Evolutionary conservation across 2,329 filamentous ascomycete genomes (phyloP), one percentile per base, ranked within the genome.

Genomic region (Colletotrichum acutatum): DNA sequence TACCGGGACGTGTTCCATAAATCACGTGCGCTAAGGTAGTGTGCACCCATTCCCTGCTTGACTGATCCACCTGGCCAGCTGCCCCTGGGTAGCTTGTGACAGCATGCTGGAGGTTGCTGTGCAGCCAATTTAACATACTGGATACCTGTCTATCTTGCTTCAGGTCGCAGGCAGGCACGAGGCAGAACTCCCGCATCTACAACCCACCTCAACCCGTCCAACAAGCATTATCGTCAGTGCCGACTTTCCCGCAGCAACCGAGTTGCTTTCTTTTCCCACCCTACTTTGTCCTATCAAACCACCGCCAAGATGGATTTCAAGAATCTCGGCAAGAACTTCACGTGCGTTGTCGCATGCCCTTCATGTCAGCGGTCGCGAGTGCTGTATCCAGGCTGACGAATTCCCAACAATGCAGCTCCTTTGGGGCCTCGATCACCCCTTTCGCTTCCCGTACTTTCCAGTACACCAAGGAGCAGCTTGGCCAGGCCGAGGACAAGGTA

Each of bases 401-500:
- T 59, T 54, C 59, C 72, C 75, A 74, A 79, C 80, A 81, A 67
- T n/a, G 14, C 78, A 88, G 87, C 80, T 88, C 86, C 80, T 82
- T 91, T 80, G 95, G 95, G 81, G 93, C 94, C 76, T 92, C 92
- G 78, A 94, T 98, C 84, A 95, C 94, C 76, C 97, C 97, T 46
- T 98, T 97, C 82, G 95, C 95, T 76, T 93, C 95, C 80, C 93
- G 96, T 81, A 98, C 95, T 70, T 95, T 97, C 84, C 97, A 99
- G 87, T 97, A 96, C 87, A 94, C 98, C 83, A 98, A 97, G 88
- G 97, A 99, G 86, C 95, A 98, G 86, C 90, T 98, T 75, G 97
- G 97, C 64, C 94, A 97, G 85, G 94, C 91, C 75, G 95, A 98
- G 77, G 97, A 98, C 84, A 98, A 97, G 92, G 94, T 95, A 76